Evolutionary conservation across 768 basidiomycete genomes (phyloP), one percentile per base, ranked within the genome.

Genomic region (Artomyces pyxidatus): DNA sequence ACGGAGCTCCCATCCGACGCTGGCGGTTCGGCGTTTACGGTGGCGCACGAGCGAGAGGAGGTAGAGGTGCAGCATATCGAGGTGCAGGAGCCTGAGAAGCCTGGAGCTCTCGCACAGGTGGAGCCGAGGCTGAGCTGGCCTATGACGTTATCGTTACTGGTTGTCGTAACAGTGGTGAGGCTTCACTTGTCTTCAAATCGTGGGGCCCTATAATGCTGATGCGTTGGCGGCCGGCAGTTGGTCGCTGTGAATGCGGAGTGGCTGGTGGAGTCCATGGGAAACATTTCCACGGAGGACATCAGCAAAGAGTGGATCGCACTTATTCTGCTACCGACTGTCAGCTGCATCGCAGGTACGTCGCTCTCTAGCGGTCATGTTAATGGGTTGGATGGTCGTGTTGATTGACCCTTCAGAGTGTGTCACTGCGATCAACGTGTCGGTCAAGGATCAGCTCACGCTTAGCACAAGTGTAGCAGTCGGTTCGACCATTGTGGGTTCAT

Each of bases 281-380:
- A 80, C 32, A 71, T 95, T 46, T 83, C 85, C 1, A 66, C 59
- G 17, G 60, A 53, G 6, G 71, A 71, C 3, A 78, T 98, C 53
- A 84, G 80, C 60, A 87, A 88, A 55, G 86, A 92, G 63, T 98
- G 90, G 83, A 75, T 94, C 49, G 92, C 83, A 14, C 68, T 97
- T 29, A 90, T 98, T 57, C 62, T 98, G 12, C 75, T 97, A 9
- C 94, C 94, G 3, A 82, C 84, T 16, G 85, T 94, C 35, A 85
- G 80, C 28, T 85, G 84, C 12, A 71, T 90, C 28, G 85, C 88
- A 60, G 87, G 87, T 85, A 40, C 37, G 66, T 49, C n/a, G 14
- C n/a, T 22, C 11, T 49, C 45, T 22, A 25, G 11, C 12, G 30
- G 19, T 45, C 49, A 4, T 2, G 19, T 25, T 10, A 22, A 23